Base-by-base conservation (phyloP, 331 rosid genomes). In the Phaseolus coccineus region DNA sequence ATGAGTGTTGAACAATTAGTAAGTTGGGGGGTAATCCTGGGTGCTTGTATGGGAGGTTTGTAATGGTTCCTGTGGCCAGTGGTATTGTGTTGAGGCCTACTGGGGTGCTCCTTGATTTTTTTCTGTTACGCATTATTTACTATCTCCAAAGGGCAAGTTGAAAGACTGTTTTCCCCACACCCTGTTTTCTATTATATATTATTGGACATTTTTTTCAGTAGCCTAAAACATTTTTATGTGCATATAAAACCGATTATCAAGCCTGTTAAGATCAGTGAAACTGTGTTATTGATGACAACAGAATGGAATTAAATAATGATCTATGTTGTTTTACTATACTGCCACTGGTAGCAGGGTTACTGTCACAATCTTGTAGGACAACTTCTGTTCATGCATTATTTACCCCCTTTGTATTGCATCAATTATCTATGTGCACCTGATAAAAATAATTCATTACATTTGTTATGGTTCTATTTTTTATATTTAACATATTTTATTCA, bases 111-210 rank as follows among this genome's bases (percentile, higher is more conserved):
- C 55, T 15, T 81, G 42, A 37, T 6, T 31, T 19, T 27, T 51
- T 25, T 33, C 10, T 70, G 31, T 15, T 46, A 51, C 35, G 16
- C 62, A 19, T 24, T 40, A 58, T 24, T 55, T 58, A 25, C 55
- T n/a, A 73, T 68, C 73, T 81, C 33, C 44, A 19, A 28, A 24
- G 37, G 48, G 57, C 52, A 44, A 31, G 22, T 58, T 58, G 53
- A 70, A 50, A 69, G 42, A 47, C 61, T 70, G 5, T 15, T 35
- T 15, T 52, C 39, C 39, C 16, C 31, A 11, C 4, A 37, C 59
- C 22, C 22, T 33, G 5, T 24, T 71, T 71, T 71, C 65, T 48
- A n/a, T 31, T 37, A 35, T n/a, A 58, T 70, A 46, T 69, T 30
- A 22, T 22, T 51, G 22, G 50, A 55, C 53, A 15, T 30, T 35